These are phyloP conservation scores for Harringtonia aguacate DNA, from an alignment of 2,329 filamentous ascomycete species.

Conservation along the genomic window DNA sequence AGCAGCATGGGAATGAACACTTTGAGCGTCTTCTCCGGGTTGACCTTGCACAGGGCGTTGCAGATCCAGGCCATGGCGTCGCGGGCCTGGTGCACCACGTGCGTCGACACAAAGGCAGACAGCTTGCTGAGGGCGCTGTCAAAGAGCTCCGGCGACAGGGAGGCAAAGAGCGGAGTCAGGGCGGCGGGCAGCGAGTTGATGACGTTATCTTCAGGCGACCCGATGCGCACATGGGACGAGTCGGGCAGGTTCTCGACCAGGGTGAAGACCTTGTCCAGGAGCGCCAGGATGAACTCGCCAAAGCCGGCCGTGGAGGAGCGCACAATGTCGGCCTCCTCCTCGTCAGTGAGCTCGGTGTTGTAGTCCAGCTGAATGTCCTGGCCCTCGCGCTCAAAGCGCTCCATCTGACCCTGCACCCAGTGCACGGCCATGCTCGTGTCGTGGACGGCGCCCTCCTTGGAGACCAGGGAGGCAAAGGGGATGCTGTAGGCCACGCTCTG, in stretches of 20 bases:
- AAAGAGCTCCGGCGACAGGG: slow-evolving; percentile 85
- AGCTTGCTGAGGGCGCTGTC: slow-evolving; percentile 89
- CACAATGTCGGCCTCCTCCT: slow-evolving; percentile 78
- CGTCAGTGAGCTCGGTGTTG: slow-evolving; percentile 66
- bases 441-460: slow-evolving; percentile 55
- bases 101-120: slow-evolving; percentile 79
- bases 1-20: slow-evolving; percentile 85
- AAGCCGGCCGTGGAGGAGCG: slow-evolving; percentile 92
- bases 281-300: slow-evolving; percentile 80
- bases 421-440: slow-evolving; percentile 72
- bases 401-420: slow-evolving; percentile 92
- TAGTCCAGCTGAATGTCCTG: slow-evolving; percentile 82
- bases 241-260: slow-evolving; percentile 92
- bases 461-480: slow-evolving; percentile 73
- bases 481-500: slow-evolving; percentile 95
- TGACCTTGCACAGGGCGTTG: slow-evolving; percentile 91
- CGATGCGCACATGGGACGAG: slow-evolving; percentile 73
- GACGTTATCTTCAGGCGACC: slow-evolving; percentile 91
- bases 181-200: slow-evolving; percentile 91
- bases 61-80: slow-evolving; percentile 99
- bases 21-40: slow-evolving; percentile 85
- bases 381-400: slow-evolving; percentile 82
- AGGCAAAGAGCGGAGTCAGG: slow-evolving; percentile 80
- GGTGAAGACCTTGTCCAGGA: slow-evolving; percentile 91
- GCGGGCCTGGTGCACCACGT: slow-evolving; percentile 92